Percentiles rank a stretch among this genome's conserved stretches.
phyloP scores from a whole-genome alignment of 192 early-diverging fungal species.

The Allomyces arbusculus region DNA sequence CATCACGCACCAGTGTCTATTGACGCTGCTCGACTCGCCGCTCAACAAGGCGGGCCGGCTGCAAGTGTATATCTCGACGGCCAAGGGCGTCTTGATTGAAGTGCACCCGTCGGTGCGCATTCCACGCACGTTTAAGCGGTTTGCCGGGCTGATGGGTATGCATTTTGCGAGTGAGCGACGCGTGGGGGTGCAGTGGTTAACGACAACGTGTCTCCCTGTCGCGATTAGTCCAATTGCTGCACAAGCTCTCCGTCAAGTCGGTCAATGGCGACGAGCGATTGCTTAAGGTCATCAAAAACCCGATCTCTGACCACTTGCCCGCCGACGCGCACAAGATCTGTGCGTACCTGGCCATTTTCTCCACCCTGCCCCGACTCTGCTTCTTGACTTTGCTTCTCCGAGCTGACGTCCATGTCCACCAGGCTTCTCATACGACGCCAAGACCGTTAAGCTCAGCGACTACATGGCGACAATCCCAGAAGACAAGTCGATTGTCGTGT shows the following conservation, averaged over 20 bases:
- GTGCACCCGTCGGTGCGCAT: constrained; percentile 95
- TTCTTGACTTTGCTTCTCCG: too few relatives aligned
- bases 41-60: constrained; percentile 96
- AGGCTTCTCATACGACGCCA: constrained; percentile 73
- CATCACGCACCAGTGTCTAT: constrained; percentile 92
- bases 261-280: constrained; percentile 81
- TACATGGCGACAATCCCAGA: constrained; percentile 61
- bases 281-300: constrained; percentile 94
- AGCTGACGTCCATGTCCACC: too few relatives aligned
- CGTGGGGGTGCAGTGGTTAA: too few relatives aligned
- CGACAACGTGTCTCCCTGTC: background rate
- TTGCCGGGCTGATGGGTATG: constrained; percentile 88
- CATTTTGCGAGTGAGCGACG: background rate
- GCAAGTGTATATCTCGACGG: constrained; percentile 93
- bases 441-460: constrained; percentile 56
- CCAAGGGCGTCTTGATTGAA: constrained; percentile 87
- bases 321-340: constrained; percentile 50
- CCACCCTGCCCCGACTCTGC: background rate
- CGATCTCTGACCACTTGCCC: constrained; percentile 87
- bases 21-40: constrained; percentile 90
- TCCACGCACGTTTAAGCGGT: constrained; percentile 98
- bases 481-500: constrained; percentile 68
- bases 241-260: constrained; percentile 86
- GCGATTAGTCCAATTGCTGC: constrained; percentile 73
- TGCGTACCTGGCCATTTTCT: background rate